Conservation (phyloP, 139 green algal species). For the Astrephomene gubernaculifera region DNA sequence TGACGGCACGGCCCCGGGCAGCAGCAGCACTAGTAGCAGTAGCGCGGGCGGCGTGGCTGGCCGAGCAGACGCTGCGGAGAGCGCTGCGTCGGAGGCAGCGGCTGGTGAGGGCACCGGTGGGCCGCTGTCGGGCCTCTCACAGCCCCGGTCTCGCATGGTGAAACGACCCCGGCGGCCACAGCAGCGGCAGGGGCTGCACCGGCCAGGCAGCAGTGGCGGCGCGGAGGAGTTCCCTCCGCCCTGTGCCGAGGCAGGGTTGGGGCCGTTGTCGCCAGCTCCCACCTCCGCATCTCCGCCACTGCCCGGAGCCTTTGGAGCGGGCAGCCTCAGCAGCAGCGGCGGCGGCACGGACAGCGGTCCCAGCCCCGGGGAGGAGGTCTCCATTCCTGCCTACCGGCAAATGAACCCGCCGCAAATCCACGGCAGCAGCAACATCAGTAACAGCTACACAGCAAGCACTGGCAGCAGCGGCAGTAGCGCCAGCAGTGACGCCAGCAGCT, state of each 20-base stretch:
- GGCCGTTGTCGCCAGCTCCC: neutral
- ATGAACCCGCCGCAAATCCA: neutral
- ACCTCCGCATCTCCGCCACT: too few species aligned
- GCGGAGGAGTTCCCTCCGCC: neutral
- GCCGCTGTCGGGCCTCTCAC: neutral
- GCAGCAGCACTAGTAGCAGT: too few species aligned
- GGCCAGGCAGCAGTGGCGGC: neutral
- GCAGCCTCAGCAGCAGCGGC: too few species aligned
- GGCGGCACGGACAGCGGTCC: neutral
- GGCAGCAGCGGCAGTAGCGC: neutral
- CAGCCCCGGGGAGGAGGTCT: neutral
- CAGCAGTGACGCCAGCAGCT: too few species aligned
- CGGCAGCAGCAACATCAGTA: neutral
- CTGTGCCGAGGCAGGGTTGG: neutral
- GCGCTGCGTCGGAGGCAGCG: neutral
- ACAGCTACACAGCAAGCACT: neutral
- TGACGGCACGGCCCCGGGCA: too few species aligned
- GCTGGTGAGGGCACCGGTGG: neutral
- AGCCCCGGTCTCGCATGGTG: slow-evolving; percentile 9
- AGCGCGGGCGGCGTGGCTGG: too few species aligned
- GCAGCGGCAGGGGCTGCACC: neutral
- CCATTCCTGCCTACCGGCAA: slow-evolving; percentile 16
- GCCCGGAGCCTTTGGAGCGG: too few species aligned
- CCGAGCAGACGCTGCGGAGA: too few species aligned
- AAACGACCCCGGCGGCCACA: neutral